phyloP scores from a whole-genome alignment of 2,329 filamentous ascomycete species.

The Curvularia eragrostidis region DNA sequence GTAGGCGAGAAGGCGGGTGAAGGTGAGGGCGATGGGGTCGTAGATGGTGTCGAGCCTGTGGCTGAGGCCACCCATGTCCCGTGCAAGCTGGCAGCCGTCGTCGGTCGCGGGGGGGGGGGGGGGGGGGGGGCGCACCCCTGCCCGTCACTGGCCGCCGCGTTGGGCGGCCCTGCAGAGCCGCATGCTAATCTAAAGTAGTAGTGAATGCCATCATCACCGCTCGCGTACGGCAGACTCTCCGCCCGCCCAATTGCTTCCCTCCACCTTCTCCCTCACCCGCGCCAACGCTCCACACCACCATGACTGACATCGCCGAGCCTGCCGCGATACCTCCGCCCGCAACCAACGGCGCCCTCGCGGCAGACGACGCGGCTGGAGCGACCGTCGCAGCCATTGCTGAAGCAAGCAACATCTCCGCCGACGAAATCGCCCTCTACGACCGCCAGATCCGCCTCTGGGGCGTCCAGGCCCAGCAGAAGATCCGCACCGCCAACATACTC shows the following conservation, averaged over 20 bases:
- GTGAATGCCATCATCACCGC: not conserved
- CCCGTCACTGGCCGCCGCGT: not conserved
- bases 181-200: not conserved
- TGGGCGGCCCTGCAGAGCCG: conserved; percentile 9
- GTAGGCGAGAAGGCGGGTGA: not conserved
- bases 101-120: conserved; percentile 1
- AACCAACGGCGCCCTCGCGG: conserved; percentile 39
- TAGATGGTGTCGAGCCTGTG: not conserved
- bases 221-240: conserved; percentile 5
- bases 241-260: conserved; percentile 7
- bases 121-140: not conserved
- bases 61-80: not conserved
- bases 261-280: not conserved
- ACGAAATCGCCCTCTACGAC: conserved; percentile 97
- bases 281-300: conserved; percentile 14
- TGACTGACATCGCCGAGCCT: conserved; percentile 28
- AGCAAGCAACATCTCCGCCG: conserved; percentile 60
- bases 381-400: conserved; percentile 49
- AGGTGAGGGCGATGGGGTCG: not conserved
- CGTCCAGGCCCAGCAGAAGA: conserved; percentile 88
- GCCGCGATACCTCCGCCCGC: conserved; percentile 14
- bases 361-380: conserved; percentile 46
- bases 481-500: conserved; percentile 87
- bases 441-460: conserved; percentile 98
- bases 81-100: conserved; percentile 3